Evolutionary conservation across 768 basidiomycete species (phyloP).

Genomic region (Pulveroboletus sp.): DNA sequence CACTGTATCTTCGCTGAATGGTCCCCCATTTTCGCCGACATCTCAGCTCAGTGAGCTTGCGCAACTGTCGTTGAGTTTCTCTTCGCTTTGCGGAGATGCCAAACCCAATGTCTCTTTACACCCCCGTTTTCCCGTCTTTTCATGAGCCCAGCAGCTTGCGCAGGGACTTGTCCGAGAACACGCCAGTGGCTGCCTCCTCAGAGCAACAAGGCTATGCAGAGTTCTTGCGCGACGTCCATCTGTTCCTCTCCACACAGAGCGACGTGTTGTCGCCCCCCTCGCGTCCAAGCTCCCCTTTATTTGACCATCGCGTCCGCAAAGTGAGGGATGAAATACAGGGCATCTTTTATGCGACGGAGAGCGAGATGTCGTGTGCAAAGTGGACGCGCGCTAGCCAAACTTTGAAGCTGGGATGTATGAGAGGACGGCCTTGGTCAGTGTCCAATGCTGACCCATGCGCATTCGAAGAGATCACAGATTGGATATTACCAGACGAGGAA

Average conservation of each 20-base stretch:
- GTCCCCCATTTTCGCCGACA: not conserved
- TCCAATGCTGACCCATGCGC: slow-evolving; percentile 18
- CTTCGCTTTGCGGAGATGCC: not conserved
- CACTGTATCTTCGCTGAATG: not conserved
- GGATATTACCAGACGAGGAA: slow-evolving; percentile 44
- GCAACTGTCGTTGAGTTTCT: not conserved
- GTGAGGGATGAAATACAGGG: slow-evolving; percentile 33
- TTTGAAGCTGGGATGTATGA: slow-evolving; percentile 38
- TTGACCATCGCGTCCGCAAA: slow-evolving; percentile 25
- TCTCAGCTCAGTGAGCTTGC: not conserved
- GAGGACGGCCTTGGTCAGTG: slow-evolving; percentile 30
- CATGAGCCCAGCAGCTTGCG: slow-evolving; percentile 5
- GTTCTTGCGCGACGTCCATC: slow-evolving; percentile 27
- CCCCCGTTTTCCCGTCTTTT: slow-evolving; percentile 29
- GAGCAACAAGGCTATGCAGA: slow-evolving; percentile 22
- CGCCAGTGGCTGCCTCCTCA: not conserved
- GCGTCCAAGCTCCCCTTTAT: slow-evolving; percentile 30
- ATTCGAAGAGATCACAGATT: slow-evolving; percentile 24
- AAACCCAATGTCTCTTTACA: slow-evolving; percentile 31
- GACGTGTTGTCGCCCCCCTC: slow-evolving; percentile 34
- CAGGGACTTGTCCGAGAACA: slow-evolving; percentile 5
- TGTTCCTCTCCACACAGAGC: slow-evolving; percentile 29
- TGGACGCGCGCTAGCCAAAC: slow-evolving; percentile 42
- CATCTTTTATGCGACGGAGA: slow-evolving; percentile 33
- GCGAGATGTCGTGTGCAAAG: slow-evolving; percentile 41